Conservation (phyloP, 1,284 basidiomycete species). For the Austroboletus niveus region DNA sequence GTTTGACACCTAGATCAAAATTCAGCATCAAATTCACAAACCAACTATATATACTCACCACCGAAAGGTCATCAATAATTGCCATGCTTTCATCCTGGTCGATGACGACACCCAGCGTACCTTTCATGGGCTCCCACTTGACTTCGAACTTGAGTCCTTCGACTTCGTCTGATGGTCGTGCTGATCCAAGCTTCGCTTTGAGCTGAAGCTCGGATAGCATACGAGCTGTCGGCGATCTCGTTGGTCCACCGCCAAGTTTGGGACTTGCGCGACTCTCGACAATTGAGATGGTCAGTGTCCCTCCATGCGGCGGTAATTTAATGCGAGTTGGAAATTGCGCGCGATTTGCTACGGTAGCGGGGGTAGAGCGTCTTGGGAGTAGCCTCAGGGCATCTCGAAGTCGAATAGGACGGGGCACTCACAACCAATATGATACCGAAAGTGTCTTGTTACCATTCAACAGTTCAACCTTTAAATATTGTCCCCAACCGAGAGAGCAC, state of each 20-base stretch:
- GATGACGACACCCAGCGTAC: conserved; percentile 55
- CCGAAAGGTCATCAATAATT: conserved; percentile 41
- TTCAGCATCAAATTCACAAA: neutral
- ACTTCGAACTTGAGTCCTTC: conserved; percentile 59
- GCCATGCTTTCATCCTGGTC: conserved; percentile 42
- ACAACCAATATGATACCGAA: conserved; percentile 77
- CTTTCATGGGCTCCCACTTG: conserved; percentile 64
- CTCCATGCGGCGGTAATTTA: conserved; percentile 58
- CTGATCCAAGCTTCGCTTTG: conserved; percentile 52
- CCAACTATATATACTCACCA: conserved; percentile 37
- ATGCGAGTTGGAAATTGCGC: conserved; percentile 30
- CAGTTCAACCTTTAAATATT: conserved; percentile 66
- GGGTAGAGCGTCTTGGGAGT: conserved; percentile 46
- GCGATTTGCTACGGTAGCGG: conserved; percentile 36
- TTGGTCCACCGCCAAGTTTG: conserved; percentile 39
- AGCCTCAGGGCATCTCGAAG: neutral
- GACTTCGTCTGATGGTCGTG: conserved; percentile 65
- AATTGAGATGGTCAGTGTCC: conserved; percentile 51
- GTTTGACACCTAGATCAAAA: conserved; percentile 51
- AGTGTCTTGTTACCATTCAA: conserved; percentile 62
- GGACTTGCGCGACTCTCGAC: conserved; percentile 38
- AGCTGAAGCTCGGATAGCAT: conserved; percentile 62
- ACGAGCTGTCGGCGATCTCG: conserved; percentile 49
- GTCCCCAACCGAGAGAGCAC: conserved; percentile 75
- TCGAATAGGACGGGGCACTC: conserved; percentile 27